Conservation (phyloP, 257 asterid species). For the Salvia rosmarinus region DNA sequence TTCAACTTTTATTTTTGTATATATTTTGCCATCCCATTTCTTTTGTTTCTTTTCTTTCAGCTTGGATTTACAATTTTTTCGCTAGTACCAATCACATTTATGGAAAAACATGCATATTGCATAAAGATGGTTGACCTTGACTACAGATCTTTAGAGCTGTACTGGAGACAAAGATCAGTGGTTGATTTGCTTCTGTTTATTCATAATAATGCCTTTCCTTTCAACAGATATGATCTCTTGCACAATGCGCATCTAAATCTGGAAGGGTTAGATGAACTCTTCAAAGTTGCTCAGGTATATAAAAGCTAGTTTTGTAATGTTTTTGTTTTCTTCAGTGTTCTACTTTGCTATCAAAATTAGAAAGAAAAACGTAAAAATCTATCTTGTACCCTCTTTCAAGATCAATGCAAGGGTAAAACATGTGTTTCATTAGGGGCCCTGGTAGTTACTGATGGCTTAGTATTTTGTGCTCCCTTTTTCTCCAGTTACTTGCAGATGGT, state of each 20-base stretch:
- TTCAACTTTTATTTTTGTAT: not conserved
- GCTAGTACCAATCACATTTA: not conserved
- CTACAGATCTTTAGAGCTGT: constrained; percentile 20
- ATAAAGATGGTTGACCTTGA: constrained; percentile 11
- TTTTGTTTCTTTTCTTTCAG: not conserved
- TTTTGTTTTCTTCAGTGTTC: constrained; percentile 20
- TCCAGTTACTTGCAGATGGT: constrained; percentile 97
- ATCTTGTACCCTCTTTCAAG: not conserved
- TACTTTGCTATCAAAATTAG: not conserved
- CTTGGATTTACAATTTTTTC: constrained; percentile 13
- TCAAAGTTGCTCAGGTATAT: constrained; percentile 92
- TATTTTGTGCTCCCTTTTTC: constrained; percentile 32
- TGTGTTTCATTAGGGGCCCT: constrained; percentile 1
- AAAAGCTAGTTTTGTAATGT: constrained; percentile 18
- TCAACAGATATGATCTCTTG: constrained; percentile 88
- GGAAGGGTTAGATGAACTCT: constrained; percentile 80
- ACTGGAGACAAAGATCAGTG: constrained; percentile 15
- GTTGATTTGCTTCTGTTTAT: constrained; percentile 26
- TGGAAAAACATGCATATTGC: constrained; percentile 15
- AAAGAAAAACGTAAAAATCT: not conserved
- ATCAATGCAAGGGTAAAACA: constrained; percentile 5
- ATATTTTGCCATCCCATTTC: too few species aligned
- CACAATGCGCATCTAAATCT: constrained; percentile 93
- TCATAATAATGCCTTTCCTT: constrained; percentile 27
- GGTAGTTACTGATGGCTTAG: constrained; percentile 25